These are phyloP conservation scores for Fusarium robinianum DNA, from an alignment of 2,329 filamentous ascomycete genomes.

Conservation along the genomic window DNA sequence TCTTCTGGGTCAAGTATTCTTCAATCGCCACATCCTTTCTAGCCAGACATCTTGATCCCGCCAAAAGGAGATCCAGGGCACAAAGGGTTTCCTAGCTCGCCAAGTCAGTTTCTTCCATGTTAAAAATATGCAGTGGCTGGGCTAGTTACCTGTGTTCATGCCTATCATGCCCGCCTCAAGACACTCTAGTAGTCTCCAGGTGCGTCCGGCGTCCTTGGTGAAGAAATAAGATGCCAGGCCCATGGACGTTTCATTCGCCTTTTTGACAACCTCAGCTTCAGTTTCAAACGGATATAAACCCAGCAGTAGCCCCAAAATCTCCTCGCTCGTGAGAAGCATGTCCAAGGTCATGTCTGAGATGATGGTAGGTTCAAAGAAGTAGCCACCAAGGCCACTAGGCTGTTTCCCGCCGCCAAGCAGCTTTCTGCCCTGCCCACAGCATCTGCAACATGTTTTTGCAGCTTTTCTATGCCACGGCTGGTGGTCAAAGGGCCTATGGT, in stretches of 20 bases:
- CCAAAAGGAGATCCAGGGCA: too few species aligned
- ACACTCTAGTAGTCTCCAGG: conserved; percentile 4
- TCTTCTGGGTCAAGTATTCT: too few species aligned
- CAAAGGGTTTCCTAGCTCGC: too few species aligned
- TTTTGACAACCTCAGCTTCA: conserved; percentile 1
- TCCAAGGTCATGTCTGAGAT: not conserved
- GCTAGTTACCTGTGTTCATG: too few species aligned
- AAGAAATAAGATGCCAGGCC: conserved; percentile 5
- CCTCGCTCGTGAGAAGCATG: conserved; percentile 3
- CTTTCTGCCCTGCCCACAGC: conserved; percentile 9
- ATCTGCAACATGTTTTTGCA: conserved; percentile 16
- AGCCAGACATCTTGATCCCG: too few species aligned
- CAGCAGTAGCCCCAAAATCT: conserved; percentile 2
- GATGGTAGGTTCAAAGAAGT: conserved; percentile 6
- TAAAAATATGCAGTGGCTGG: too few species aligned
- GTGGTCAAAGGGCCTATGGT: conserved; percentile 25
- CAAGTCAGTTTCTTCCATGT: too few species aligned
- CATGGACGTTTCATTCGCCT: conserved; percentile 6
- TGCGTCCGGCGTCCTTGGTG: not conserved
- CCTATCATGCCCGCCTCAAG: conserved; percentile 9
- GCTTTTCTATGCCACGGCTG: conserved; percentile 8
- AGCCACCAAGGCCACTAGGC: too few species aligned
- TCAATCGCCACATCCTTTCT: too few species aligned
- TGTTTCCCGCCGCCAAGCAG: conserved; percentile 12
- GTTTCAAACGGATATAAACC: conserved; percentile 1